Evolutionary conservation across 1,284 basidiomycete species (phyloP).

Genomic region (Boletus smithii): DNA sequence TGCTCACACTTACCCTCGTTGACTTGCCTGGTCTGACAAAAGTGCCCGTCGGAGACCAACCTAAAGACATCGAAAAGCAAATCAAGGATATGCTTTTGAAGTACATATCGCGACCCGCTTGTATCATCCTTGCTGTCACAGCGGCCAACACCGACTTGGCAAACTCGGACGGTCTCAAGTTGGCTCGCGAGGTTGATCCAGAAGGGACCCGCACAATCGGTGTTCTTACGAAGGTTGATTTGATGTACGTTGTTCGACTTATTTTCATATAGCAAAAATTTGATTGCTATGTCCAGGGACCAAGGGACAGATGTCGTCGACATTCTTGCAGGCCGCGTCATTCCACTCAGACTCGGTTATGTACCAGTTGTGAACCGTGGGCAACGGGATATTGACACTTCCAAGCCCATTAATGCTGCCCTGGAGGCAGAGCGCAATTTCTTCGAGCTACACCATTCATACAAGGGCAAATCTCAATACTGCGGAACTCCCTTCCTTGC

Average conservation of each 20-base stretch:
- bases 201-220: constrained; percentile 95
- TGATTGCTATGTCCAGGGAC: constrained; percentile 59
- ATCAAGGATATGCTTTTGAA: constrained; percentile 96
- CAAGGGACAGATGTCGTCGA: constrained; percentile 96
- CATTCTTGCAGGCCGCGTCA: constrained; percentile 94
- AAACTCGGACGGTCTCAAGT: constrained; percentile 96
- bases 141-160: constrained; percentile 96
- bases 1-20: constrained; percentile 94
- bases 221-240: constrained; percentile 95
- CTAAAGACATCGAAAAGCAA: constrained; percentile 96
- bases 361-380: constrained; percentile 98
- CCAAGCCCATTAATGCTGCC: constrained; percentile 81
- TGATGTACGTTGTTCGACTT: constrained; percentile 66
- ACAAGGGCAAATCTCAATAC: constrained; percentile 91
- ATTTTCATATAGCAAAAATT: constrained; percentile 1
- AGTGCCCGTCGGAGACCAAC: constrained; percentile 97
- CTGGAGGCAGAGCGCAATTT: constrained; percentile 88
- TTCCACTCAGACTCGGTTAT: constrained; percentile 92
- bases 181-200: constrained; percentile 95
- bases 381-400: constrained; percentile 91
- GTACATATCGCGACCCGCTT: constrained; percentile 89
- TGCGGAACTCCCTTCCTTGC: constrained; percentile 98
- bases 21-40: constrained; percentile 97
- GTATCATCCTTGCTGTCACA: constrained; percentile 93
- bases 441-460: constrained; percentile 92